Conservation (phyloP, 2,329 filamentous ascomycete species). For the Ramularia endophylla region DNA sequence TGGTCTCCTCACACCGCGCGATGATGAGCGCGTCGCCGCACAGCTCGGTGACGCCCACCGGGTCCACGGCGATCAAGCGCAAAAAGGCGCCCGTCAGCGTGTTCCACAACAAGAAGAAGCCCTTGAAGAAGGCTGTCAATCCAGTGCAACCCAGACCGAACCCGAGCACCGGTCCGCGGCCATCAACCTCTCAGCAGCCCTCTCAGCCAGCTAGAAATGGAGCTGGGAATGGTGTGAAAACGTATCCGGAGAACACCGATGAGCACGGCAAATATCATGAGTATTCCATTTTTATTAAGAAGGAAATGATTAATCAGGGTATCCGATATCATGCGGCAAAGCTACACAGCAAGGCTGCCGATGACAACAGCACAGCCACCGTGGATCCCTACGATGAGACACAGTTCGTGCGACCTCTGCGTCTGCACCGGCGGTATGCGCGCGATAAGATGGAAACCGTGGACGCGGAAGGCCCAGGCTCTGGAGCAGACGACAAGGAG, state of each 20-base stretch:
- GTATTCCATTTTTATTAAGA: slow-evolving; percentile 74
- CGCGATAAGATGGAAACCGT: slow-evolving; percentile 49
- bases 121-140: slow-evolving; percentile 20
- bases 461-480: slow-evolving; percentile 23
- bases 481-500: slow-evolving; percentile 58
- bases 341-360: slow-evolving; percentile 53
- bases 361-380: slow-evolving; percentile 30
- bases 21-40: slow-evolving; percentile 32
- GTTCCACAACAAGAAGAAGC: slow-evolving; percentile 32
- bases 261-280: slow-evolving; percentile 35
- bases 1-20: slow-evolving; percentile 2
- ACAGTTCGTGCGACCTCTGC: slow-evolving; percentile 81
- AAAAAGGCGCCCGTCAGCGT: slow-evolving; percentile 31
- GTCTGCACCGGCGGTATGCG: slow-evolving; percentile 83
- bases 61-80: slow-evolving; percentile 29
- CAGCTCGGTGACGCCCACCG: slow-evolving; percentile 32
- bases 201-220: slow-evolving; percentile 1
- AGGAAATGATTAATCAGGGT: slow-evolving; percentile 70
- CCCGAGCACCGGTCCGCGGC: slow-evolving; percentile 6
- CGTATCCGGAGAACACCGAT: slow-evolving; percentile 15
- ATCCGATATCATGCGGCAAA: slow-evolving; percentile 84
- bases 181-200: background rate
- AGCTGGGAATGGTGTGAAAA: slow-evolving; percentile 7
- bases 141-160: slow-evolving; percentile 9
- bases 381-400: slow-evolving; percentile 65